These are phyloP conservation scores for Biscutella laevigata DNA, from an alignment of 441 rosid species.

Conservation along the genomic window DNA sequence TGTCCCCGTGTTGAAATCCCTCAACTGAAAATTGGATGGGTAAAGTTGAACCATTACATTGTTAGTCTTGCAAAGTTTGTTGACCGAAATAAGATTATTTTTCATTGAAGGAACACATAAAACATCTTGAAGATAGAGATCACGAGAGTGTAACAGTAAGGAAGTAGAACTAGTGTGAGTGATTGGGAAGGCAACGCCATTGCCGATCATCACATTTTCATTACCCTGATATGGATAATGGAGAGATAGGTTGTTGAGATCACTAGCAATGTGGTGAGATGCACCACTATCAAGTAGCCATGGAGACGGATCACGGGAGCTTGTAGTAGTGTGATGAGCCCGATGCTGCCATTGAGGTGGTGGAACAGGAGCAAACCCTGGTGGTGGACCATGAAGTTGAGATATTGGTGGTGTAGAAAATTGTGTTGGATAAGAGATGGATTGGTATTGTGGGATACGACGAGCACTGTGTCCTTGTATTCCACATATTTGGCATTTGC, in stretches of 20 bases:
- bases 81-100: not conserved
- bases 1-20: not conserved
- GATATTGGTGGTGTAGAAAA: too few relatives aligned
- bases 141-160: fast-evolving
- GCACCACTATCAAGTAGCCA: not conserved
- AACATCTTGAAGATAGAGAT: not conserved
- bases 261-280: not conserved
- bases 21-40: not conserved
- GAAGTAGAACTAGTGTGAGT: not conserved
- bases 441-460: too few relatives aligned
- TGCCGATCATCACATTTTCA: fast-evolving
- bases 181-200: fast-evolving
- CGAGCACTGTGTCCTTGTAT: too few relatives aligned
- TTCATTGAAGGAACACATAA: not conserved
- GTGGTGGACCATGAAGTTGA: not conserved
- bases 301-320: not conserved
- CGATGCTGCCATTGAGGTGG: not conserved
- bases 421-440: too few relatives aligned
- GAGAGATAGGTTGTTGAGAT: not conserved
- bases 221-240: fast-evolving
- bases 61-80: not conserved
- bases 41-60: not conserved
- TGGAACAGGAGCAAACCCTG: not conserved
- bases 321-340: not conserved
- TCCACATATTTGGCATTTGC: too few relatives aligned